These are phyloP conservation scores for Coniochaeta prunicola DNA, from an alignment of 2,329 filamentous ascomycete species.

Conservation along the genomic window DNA sequence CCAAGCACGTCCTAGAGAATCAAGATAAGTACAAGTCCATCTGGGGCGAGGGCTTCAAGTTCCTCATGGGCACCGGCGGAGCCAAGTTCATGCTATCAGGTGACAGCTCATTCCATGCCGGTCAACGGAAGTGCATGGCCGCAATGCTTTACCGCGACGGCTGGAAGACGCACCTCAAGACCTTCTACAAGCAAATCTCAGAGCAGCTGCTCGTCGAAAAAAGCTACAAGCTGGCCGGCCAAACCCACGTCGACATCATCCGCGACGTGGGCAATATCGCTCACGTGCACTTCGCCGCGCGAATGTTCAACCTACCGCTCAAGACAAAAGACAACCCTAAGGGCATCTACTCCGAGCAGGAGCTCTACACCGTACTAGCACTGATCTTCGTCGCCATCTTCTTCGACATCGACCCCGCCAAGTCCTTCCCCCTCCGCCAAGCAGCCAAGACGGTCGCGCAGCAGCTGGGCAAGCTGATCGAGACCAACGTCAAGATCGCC, in stretches of 20 bases:
- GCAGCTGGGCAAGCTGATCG: conserved; percentile 54
- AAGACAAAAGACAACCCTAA: conserved; percentile 54
- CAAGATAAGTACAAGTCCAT: conserved; percentile 54
- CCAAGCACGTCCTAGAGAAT: conserved; percentile 54
- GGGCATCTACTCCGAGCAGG: conserved; percentile 48
- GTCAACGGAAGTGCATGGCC: conserved; percentile 45
- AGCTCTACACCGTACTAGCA: conserved; percentile 55
- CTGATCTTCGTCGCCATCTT: conserved; percentile 61
- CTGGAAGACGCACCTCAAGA: conserved; percentile 56
- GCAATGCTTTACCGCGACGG: conserved; percentile 53
- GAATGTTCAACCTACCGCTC: conserved; percentile 58
- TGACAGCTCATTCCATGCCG: conserved; percentile 37
- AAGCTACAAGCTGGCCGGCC: conserved; percentile 52
- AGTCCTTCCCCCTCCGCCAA: conserved; percentile 57
- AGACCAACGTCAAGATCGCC: conserved; percentile 57
- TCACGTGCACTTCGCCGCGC: conserved; percentile 56
- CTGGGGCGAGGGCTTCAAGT: conserved; percentile 57
- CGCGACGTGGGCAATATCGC: conserved; percentile 63
- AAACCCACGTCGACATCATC: conserved; percentile 63
- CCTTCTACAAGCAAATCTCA: conserved; percentile 59
- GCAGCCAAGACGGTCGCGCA: conserved; percentile 48
- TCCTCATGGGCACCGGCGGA: conserved; percentile 49
- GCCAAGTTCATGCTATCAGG: conserved; percentile 50
- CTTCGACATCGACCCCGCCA: conserved; percentile 58
- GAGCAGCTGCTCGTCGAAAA: conserved; percentile 56